Base-by-base conservation (phyloP, 768 basidiomycete species). In the Mycena haematopus region DNA sequence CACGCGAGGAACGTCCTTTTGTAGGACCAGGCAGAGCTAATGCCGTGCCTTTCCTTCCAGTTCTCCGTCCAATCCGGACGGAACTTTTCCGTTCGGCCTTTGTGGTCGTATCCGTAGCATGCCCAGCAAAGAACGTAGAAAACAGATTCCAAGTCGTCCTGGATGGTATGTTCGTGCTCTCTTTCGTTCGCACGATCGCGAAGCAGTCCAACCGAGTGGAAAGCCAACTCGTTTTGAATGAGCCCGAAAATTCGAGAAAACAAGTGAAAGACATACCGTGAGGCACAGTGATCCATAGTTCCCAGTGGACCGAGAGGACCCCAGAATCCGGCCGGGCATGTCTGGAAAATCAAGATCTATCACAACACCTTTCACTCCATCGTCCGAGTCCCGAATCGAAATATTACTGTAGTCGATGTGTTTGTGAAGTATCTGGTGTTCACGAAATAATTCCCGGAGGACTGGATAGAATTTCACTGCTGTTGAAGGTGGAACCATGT, bases 71-170 rank as follows among this genome's bases (percentile, higher is more conserved):
- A 58, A 24, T 17, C 21, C 13, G 62, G 62, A 3, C 62, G 56
- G 36, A 52, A 63, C 42, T 49, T 63, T n/a, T 63, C 62, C n/a
- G 35, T 44, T 10, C 50, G 42, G 19, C 56, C 62, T 4, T 42
- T 58, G 27, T 63, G 62, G 22, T 53, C 56, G 35, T 58, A 63
- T n/a, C 62, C 62, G 24, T 63, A 63, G 45, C 62, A 63, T 5
- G 56, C 50, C 62, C 62, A 63, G 55, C 62, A 63, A n/a, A 63
- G 62, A 9, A 44, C 44, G 29, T 57, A 63, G 44, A 63, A 63
- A 4, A 63, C 25, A 17, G 62, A 63, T 36, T 63, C 44, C 14
- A 63, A 9, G 24, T 58, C 56, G 24, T 63, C 56, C 15, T 51
- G 31, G 31, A 52, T 6, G n/a, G 22, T 44, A 22, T 42, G 33